Evolutionary conservation across 2,329 filamentous ascomycete genomes (phyloP).

Genomic region (Botryotinia calthae): DNA sequence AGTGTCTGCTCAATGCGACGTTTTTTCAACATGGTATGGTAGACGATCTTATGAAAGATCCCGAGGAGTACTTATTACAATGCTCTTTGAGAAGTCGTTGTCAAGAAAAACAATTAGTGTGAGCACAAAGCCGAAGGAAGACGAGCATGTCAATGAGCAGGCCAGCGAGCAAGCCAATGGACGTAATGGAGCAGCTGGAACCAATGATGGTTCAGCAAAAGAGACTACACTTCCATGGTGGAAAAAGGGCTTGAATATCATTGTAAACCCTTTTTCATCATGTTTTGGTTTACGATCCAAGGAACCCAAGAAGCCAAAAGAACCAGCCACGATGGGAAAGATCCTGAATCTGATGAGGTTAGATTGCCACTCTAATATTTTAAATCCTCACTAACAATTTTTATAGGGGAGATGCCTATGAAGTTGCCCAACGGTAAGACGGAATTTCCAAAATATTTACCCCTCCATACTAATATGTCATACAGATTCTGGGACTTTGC

Average conservation of each 20-base stretch:
- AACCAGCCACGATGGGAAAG: constrained; percentile 80
- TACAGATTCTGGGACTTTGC: constrained; percentile 80
- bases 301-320: constrained; percentile 41
- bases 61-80: constrained; percentile 80
- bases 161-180: background rate
- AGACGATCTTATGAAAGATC: constrained; percentile 80
- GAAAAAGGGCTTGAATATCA: constrained; percentile 22
- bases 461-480: background rate
- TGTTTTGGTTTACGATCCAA: constrained; percentile 34
- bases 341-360: constrained; percentile 83
- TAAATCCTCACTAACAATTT: constrained; percentile 12
- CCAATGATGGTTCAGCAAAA: constrained; percentile 22
- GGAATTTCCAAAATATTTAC: background rate
- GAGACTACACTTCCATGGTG: constrained; percentile 15
- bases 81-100: constrained; percentile 69
- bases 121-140: constrained; percentile 30
- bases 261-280: constrained; percentile 32
- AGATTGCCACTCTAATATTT: background rate
- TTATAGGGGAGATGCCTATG: constrained; percentile 63
- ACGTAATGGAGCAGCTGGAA: constrained; percentile 21
- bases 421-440: constrained; percentile 61
- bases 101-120: constrained; percentile 37
- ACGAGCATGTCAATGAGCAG: constrained; percentile 21
- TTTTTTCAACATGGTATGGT: constrained; percentile 78
- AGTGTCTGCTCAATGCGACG: constrained; percentile 60